phyloP scores from a whole-genome alignment of 371 early-diverging fungal genomes.

The Rhizopus stolonifer region DNA sequence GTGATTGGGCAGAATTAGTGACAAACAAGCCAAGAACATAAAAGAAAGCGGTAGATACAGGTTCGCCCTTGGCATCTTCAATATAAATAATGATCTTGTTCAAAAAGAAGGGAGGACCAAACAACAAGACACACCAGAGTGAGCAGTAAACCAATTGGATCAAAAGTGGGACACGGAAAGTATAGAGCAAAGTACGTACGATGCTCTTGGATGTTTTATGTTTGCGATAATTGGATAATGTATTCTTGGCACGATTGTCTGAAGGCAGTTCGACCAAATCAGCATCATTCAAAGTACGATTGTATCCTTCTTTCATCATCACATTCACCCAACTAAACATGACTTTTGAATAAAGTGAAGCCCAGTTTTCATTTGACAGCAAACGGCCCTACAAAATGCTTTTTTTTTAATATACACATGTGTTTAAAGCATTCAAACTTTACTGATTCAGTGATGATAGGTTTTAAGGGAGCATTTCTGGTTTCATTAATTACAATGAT shows the following conservation, averaged over 20 bases:
- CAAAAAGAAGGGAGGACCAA: conserved; percentile 58
- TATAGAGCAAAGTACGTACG: conserved; percentile 25
- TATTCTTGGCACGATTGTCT: conserved; percentile 37
- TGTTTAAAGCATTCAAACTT: too few species aligned
- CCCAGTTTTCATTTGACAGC: conserved; percentile 52
- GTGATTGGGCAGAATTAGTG: conserved; percentile 44
- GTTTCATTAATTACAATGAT: conserved; percentile 33
- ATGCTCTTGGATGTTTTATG: conserved; percentile 17
- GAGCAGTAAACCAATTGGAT: conserved; percentile 45
- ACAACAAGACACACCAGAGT: conserved; percentile 51
- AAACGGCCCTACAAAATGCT: conserved; percentile 25
- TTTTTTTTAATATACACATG: too few species aligned
- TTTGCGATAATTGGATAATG: conserved; percentile 21
- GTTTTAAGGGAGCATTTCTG: conserved; percentile 27
- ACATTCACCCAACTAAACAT: conserved; percentile 57
- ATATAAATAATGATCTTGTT: conserved; percentile 59
- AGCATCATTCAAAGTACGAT: conserved; percentile 46
- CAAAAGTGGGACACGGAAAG: conserved; percentile 39
- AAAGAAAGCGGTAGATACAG: conserved; percentile 49
- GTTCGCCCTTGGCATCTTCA: conserved; percentile 37
- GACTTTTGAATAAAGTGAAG: conserved; percentile 53
- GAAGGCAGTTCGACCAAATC: conserved; percentile 50
- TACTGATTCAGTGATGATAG: conserved; percentile 35
- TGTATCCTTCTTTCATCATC: conserved; percentile 54
- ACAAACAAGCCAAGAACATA: conserved; percentile 65